Conservation (phyloP, 768 basidiomycete genomes). For the Kwoniella newhampshirensis region DNA sequence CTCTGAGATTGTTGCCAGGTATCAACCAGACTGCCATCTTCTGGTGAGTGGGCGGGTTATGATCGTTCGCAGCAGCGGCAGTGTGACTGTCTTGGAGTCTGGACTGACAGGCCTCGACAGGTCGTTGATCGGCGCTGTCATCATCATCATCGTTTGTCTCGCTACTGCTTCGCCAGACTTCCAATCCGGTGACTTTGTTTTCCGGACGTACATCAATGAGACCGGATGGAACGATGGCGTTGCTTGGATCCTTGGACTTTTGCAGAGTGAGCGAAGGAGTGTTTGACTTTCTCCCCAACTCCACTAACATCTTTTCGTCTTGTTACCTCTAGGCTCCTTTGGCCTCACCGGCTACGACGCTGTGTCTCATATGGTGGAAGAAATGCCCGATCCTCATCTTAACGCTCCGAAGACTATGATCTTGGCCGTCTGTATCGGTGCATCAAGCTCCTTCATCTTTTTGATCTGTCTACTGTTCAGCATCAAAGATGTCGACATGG, state of each 20-base stretch:
- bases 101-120: conserved; percentile 9
- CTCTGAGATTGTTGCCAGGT: conserved; percentile 34
- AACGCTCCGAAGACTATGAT: conserved; percentile 45
- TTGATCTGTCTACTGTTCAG: conserved; percentile 40
- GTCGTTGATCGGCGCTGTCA: conserved; percentile 35
- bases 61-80: background rate
- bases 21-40: conserved; percentile 43
- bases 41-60: conserved; percentile 27
- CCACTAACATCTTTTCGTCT: background rate
- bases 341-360: conserved; percentile 47
- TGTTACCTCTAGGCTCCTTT: conserved; percentile 29
- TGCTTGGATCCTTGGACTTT: conserved; percentile 43
- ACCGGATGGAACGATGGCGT: conserved; percentile 47
- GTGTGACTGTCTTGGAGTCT: background rate
- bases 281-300: background rate
- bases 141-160: conserved; percentile 38
- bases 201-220: conserved; percentile 38
- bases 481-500: conserved; percentile 36
- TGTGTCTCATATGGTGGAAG: conserved; percentile 46
- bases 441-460: conserved; percentile 36
- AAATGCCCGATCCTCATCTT: conserved; percentile 42
- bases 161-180: conserved; percentile 29
- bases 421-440: conserved; percentile 36
- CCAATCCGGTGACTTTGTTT: conserved; percentile 42
- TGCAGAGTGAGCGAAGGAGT: conserved; percentile 31